phyloP scores from a whole-genome alignment of 306 rosid species.

The Coriaria nepalensis region DNA sequence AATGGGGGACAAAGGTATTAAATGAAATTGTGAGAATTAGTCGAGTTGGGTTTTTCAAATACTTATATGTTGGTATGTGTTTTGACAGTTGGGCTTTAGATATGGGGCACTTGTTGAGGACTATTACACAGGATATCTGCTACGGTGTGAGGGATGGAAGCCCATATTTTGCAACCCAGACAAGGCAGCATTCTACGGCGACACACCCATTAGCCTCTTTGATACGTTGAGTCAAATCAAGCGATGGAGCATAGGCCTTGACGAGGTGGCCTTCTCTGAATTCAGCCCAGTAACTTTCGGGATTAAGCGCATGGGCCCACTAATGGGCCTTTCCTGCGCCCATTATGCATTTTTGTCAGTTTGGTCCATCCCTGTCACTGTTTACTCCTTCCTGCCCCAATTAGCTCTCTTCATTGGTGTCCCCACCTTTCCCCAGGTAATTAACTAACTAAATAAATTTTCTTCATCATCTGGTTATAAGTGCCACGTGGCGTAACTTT shows the following conservation, averaged over 20 bases:
- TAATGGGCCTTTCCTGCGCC: slow-evolving; percentile 20
- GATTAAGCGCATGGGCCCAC: slow-evolving; percentile 6
- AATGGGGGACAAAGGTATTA: slow-evolving; percentile 42
- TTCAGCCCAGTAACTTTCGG: slow-evolving; percentile 18
- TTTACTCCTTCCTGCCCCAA: slow-evolving; percentile 26
- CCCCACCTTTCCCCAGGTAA: slow-evolving; percentile 25
- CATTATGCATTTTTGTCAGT: slow-evolving; percentile 13
- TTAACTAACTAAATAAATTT: no score
- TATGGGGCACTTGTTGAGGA: slow-evolving; percentile 26
- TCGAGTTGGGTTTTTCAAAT: no score
- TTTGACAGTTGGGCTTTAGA: slow-evolving; percentile 21
- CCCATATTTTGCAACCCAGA: slow-evolving; percentile 20
- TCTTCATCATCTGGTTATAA: no score
- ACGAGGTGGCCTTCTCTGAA: slow-evolving; percentile 19
- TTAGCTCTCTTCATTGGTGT: slow-evolving; percentile 25
- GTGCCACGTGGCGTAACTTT: not conserved
- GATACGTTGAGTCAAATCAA: slow-evolving; percentile 17
- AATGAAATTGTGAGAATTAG: not conserved
- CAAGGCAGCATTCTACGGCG: slow-evolving; percentile 21
- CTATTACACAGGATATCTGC: slow-evolving; percentile 9
- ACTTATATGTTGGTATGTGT: no score
- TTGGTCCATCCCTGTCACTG: slow-evolving; percentile 19
- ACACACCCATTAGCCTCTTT: slow-evolving; percentile 19
- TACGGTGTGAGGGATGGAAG: slow-evolving; percentile 29
- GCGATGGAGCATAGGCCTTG: slow-evolving; percentile 19